phyloP scores from a whole-genome alignment of 371 early-diverging fungal genomes.

The Mucor velutinosus region DNA sequence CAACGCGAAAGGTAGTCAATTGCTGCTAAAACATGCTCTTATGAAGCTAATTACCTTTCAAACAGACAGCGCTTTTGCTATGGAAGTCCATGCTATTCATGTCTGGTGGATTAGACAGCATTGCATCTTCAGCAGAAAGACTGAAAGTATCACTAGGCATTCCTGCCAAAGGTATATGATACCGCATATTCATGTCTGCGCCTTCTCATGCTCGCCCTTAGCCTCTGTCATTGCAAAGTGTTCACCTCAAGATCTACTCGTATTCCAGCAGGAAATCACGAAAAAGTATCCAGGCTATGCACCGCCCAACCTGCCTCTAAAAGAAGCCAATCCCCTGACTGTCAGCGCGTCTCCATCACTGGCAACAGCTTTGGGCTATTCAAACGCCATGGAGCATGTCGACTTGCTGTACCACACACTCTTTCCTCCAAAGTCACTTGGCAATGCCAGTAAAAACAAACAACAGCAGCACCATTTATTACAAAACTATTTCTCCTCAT shows the following conservation, averaged over 20 bases:
- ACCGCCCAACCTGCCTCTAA: conserved; percentile 28
- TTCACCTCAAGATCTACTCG: conserved; percentile 62
- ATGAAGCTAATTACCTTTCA: conserved; percentile 52
- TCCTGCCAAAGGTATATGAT: background rate
- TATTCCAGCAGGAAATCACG: conserved; percentile 57
- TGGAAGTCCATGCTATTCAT: conserved; percentile 73
- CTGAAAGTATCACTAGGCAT: conserved; percentile 16
- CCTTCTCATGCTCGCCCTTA: background rate
- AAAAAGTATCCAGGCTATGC: conserved; percentile 65
- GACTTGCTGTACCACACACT: conserved; percentile 11
- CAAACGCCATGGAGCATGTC: background rate
- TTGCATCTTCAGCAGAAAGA: conserved; percentile 12
- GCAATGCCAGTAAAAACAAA: background rate
- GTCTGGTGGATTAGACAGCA: conserved; percentile 60
- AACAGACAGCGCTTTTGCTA: conserved; percentile 17
- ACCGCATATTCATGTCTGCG: background rate
- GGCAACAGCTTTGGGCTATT: conserved; percentile 3
- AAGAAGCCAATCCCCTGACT: conserved; percentile 11
- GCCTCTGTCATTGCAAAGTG: conserved; percentile 48
- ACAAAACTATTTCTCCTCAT: background rate
- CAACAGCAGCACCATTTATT: background rate
- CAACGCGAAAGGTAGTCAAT: conserved; percentile 74
- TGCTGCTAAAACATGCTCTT: too few species aligned
- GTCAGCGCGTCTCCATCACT: conserved; percentile 14
- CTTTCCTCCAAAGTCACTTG: conserved; percentile 1